Evolutionary conservation across 345 rosid genomes (phyloP), one percentile per base, ranked within the genome.

Genomic region (Syzygium jambos): DNA sequence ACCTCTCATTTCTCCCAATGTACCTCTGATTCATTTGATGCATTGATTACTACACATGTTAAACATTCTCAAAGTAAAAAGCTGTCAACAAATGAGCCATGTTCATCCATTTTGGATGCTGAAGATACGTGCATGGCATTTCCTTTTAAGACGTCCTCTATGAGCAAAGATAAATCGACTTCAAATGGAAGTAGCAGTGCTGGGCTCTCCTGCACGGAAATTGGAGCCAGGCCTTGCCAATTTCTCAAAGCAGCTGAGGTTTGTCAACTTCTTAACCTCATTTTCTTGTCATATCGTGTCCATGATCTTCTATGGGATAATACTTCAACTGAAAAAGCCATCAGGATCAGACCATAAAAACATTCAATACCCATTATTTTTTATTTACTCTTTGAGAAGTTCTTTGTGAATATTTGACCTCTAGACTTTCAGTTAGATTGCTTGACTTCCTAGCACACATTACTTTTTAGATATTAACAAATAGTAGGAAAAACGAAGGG

Each of bases 61-160:
- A 90, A 91, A 89, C 83, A 86, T 85, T 89, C 90, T 87, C 93
- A 85, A 91, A 87, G 86, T 90, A 90, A 90, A 82, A 87, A 86
- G 65, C 90, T 78, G 65, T 85, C 90, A 53, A 55, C 90, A 85
- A 92, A 91, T 78, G 91, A 88, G 87, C 17, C 91, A 27, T 88
- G 85, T 83, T 93, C 94, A 49, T 98, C 99, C 41, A 95, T 96
- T 84, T 92, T 98, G 85, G 98, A 98, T 89, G 99, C 97, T 78
- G 99, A 98, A 87, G 95, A 98, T 84, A 96, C 99, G 85, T 96
- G 99, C 88, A 98, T 96, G 61, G 97, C 95, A 73, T 95, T 98
- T 94, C 59, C 95, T 27, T 94, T 92, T 87, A 95, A 92, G 87
- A 94, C 89, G 87, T 89, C 95, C 84, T 92, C 92, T 78, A 87